phyloP scores from a whole-genome alignment of 176 grass and related monocot species.

The Tuctoria greenei region DNA sequence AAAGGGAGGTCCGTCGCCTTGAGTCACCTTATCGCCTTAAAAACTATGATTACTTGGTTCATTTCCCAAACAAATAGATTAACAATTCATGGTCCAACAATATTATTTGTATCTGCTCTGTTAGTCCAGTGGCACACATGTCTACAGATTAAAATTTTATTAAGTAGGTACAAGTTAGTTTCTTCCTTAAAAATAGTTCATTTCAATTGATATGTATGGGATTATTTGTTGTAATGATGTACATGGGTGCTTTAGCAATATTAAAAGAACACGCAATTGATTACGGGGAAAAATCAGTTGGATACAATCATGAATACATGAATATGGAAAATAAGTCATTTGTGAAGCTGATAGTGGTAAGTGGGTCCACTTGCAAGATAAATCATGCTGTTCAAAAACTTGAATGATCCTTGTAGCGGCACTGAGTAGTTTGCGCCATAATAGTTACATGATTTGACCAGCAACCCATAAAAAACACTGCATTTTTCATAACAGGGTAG shows the following conservation, averaged over 20 bases:
- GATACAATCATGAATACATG: neutral
- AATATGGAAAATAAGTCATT: neutral
- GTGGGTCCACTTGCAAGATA: neutral
- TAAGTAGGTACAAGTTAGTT: neutral
- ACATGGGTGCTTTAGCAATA: neutral
- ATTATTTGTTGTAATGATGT: neutral
- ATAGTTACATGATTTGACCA: no score
- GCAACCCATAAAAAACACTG: neutral
- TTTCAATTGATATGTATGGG: neutral
- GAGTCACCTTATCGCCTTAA: no score
- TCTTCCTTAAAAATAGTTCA: neutral
- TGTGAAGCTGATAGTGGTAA: neutral
- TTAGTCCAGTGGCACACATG: neutral
- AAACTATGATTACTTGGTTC: no score
- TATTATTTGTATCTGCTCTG: neutral
- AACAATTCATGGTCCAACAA: neutral
- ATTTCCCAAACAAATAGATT: no score
- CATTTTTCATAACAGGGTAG: neutral
- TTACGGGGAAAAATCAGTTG: neutral
- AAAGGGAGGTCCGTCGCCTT: no score
- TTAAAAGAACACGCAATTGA: neutral
- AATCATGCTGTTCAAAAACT: neutral
- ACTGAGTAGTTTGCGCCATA: no score
- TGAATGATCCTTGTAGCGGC: no score
- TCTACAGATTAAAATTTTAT: neutral